Conservation (phyloP, 2,329 filamentous ascomycete species). For the Hypoxylon sp. region DNA sequence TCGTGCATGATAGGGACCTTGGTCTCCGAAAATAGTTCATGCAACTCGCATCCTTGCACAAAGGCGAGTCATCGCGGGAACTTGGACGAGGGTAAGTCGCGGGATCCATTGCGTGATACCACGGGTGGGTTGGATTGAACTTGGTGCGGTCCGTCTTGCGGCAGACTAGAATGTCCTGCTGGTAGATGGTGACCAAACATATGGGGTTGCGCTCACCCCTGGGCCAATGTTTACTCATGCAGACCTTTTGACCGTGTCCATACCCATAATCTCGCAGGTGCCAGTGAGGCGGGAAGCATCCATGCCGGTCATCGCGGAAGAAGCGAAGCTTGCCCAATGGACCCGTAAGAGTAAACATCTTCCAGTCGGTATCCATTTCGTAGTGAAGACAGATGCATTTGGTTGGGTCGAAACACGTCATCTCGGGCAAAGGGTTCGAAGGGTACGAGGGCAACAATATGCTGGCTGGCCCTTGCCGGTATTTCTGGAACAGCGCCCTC, state of each 20-base stretch:
- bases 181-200: constrained; percentile 38
- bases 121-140: constrained; percentile 40
- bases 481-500: constrained; percentile 39
- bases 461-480: constrained; percentile 42
- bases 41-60: constrained; percentile 18
- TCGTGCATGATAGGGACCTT: neutral
- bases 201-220: constrained; percentile 1
- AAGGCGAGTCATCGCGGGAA: neutral
- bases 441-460: constrained; percentile 32
- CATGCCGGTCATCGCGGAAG: neutral
- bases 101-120: constrained; percentile 46
- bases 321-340: no score
- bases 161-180: constrained; percentile 37
- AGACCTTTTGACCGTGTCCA: constrained; percentile 4
- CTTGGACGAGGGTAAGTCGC: constrained; percentile 32
- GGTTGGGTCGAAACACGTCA: constrained; percentile 36
- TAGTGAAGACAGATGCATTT: constrained; percentile 37
- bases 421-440: constrained; percentile 42
- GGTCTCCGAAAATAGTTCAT: constrained; percentile 25
- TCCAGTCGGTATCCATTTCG: constrained; percentile 10
- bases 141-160: constrained; percentile 20
- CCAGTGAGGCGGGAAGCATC: neutral
- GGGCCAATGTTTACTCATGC: constrained; percentile 17
- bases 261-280: neutral
- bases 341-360: neutral